Conservation (phyloP, 1,284 basidiomycete genomes). For the Cerioporus squamosus region DNA sequence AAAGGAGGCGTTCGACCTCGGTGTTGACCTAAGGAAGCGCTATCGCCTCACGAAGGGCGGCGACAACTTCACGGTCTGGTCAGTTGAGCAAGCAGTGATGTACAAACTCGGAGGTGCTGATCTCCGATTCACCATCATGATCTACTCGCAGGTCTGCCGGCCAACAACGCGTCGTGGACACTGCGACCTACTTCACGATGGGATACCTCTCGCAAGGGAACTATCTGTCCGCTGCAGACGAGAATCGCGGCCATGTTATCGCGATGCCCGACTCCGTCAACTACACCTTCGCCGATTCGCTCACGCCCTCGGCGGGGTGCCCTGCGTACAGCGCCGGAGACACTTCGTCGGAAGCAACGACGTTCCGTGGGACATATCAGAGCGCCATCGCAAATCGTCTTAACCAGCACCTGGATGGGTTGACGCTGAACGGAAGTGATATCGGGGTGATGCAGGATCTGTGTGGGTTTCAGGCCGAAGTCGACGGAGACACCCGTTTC, state of each 20-base stretch:
- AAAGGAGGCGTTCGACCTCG: slow-evolving; percentile 43
- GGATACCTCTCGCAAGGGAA: slow-evolving; percentile 49
- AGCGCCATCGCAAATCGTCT: slow-evolving; percentile 37
- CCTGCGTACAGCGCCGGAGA: slow-evolving; percentile 39
- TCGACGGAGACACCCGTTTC: slow-evolving; percentile 44
- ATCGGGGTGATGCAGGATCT: slow-evolving; percentile 49
- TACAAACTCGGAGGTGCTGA: not conserved
- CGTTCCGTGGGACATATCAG: slow-evolving; percentile 40
- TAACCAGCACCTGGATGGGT: slow-evolving; percentile 41
- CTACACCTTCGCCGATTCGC: slow-evolving; percentile 45
- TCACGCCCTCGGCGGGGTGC: slow-evolving; percentile 45
- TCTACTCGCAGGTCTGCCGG: slow-evolving; percentile 42
- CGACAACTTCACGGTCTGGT: slow-evolving; percentile 48
- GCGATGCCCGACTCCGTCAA: slow-evolving; percentile 46
- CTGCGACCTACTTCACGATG: slow-evolving; percentile 42
- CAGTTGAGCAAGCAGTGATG: not conserved
- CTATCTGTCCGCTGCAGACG: slow-evolving; percentile 34
- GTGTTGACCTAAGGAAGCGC: slow-evolving; percentile 42
- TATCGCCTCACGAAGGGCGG: slow-evolving; percentile 46
- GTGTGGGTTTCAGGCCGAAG: slow-evolving; percentile 44
- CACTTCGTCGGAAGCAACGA: slow-evolving; percentile 29
- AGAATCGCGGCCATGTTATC: slow-evolving; percentile 41
- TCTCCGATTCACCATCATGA: not conserved
- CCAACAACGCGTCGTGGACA: slow-evolving; percentile 47
- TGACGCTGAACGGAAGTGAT: slow-evolving; percentile 38